Evolutionary conservation across 2,329 filamentous ascomycete species (phyloP).

Genomic region (Seiridium unicorne): DNA sequence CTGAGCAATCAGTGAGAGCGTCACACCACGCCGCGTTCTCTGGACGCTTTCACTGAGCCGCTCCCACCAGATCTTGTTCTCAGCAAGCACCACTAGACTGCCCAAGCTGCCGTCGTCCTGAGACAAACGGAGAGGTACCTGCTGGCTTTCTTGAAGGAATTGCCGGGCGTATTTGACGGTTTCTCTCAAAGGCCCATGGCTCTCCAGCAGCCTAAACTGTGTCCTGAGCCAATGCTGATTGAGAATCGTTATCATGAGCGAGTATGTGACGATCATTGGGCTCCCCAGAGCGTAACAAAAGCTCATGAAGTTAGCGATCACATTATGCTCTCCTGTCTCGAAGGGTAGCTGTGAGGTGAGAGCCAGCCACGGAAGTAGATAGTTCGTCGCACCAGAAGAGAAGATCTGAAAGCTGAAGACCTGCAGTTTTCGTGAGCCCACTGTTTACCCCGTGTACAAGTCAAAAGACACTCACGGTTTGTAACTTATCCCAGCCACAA

Average conservation of each 20-base stretch:
- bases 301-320: conserved; percentile 14
- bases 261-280: conserved; percentile 18
- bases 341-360: conserved; percentile 18
- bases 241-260: conserved; percentile 17
- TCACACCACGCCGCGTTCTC: conserved; percentile 13
- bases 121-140: conserved; percentile 12
- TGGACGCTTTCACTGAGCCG: conserved; percentile 9
- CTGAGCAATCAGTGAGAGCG: conserved; percentile 15
- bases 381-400: conserved; percentile 14
- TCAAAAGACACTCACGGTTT: background rate
- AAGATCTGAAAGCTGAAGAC: conserved; percentile 15
- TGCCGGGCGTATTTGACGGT: conserved; percentile 12
- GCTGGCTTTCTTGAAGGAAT: conserved; percentile 15
- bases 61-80: conserved; percentile 16
- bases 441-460: background rate
- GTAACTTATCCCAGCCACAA: conserved; percentile 3
- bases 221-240: conserved; percentile 15
- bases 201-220: conserved; percentile 12
- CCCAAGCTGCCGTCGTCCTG: conserved; percentile 13
- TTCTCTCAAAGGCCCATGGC: background rate
- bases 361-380: conserved; percentile 19
- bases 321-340: conserved; percentile 15
- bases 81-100: conserved; percentile 13
- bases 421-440: background rate
- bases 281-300: conserved; percentile 17